These are phyloP conservation scores for Euphorbia pulcherrima DNA, from an alignment of 345 rosid genomes.

Conservation along the genomic window DNA sequence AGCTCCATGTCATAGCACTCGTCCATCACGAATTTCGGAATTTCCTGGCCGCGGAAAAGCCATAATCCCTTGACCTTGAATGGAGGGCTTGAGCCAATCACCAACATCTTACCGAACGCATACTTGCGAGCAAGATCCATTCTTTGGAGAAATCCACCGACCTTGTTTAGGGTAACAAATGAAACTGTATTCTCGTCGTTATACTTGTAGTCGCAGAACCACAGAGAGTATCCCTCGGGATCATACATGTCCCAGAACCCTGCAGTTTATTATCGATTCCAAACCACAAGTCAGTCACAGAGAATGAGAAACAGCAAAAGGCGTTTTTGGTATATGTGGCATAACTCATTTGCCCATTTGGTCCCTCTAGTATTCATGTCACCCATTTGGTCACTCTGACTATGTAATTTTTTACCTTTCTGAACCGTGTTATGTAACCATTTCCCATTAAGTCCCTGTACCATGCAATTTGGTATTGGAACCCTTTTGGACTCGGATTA, in stretches of 20 bases:
- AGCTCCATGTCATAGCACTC: conserved; percentile 99
- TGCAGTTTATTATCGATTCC: conserved; percentile 7
- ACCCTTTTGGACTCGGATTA: too few species aligned
- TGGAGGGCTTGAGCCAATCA: conserved; percentile 72
- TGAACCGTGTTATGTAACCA: too few species aligned
- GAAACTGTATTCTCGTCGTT: conserved; percentile 90
- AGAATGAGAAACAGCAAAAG: too few species aligned
- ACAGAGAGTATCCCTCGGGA: conserved; percentile 92
- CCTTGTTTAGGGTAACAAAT: conserved; percentile 87
- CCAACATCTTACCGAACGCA: conserved; percentile 93
- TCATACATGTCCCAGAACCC: conserved; percentile 99
- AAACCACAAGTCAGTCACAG: not conserved
- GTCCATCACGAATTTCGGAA: conserved; percentile 77
- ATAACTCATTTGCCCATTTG: too few species aligned
- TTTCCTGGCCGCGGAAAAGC: conserved; percentile 90
- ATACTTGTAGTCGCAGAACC: conserved; percentile 99
- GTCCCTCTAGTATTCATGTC: too few species aligned
- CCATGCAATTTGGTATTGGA: too few species aligned
- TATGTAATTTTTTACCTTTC: too few species aligned
- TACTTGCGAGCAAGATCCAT: conserved; percentile 97
- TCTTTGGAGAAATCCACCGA: conserved; percentile 89
- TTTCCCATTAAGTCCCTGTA: too few species aligned
- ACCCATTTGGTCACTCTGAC: too few species aligned
- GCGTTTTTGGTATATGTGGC: too few species aligned
- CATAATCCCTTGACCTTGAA: conserved; percentile 91